A percentile compares a stretch with the other conserved stretches of the same genome.
Conservation (phyloP, 139 green algal genomes). For the Eudorina sp. region DNA sequence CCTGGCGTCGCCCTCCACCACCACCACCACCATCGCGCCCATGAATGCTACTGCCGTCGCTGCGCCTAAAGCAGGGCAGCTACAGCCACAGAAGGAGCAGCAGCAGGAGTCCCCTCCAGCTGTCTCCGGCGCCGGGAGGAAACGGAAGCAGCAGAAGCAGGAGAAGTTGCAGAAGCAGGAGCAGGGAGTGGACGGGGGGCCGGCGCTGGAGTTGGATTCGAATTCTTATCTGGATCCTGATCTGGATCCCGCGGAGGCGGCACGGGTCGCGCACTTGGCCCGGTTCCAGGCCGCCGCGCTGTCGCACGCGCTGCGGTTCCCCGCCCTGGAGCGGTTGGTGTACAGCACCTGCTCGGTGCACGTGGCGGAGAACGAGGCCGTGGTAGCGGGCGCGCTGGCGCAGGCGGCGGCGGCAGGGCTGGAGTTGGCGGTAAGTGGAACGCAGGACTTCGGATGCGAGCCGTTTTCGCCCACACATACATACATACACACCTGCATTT, state of each 20-base stretch:
- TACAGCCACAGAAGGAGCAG: too few relatives aligned
- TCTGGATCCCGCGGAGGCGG: slow-evolving; percentile 31
- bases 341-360: slow-evolving; percentile 97
- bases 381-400: slow-evolving; percentile 85
- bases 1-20: background rate
- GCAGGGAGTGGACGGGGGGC: background rate
- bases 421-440: slow-evolving; percentile 65
- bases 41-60: too few relatives aligned
- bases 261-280: slow-evolving; percentile 72
- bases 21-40: background rate
- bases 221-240: background rate
- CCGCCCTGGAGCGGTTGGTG: slow-evolving; percentile 80
- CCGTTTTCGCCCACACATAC: background rate
- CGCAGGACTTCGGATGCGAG: background rate
- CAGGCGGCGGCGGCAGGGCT: slow-evolving; percentile 74
- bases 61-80: too few relatives aligned
- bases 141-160: background rate
- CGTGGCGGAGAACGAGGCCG: slow-evolving; percentile 92
- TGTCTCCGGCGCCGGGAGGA: background rate
- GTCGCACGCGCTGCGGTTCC: slow-evolving; percentile 89
- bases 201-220: background rate
- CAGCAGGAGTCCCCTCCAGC: too few relatives aligned
- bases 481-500: too few relatives aligned
- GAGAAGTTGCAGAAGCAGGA: background rate
- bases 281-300: slow-evolving; percentile 80